A percentile compares a stretch with the other conserved stretches of the same genome.
Conservation (phyloP, 805 yeast species). For the Grigorovia yakushimaensis region DNA sequence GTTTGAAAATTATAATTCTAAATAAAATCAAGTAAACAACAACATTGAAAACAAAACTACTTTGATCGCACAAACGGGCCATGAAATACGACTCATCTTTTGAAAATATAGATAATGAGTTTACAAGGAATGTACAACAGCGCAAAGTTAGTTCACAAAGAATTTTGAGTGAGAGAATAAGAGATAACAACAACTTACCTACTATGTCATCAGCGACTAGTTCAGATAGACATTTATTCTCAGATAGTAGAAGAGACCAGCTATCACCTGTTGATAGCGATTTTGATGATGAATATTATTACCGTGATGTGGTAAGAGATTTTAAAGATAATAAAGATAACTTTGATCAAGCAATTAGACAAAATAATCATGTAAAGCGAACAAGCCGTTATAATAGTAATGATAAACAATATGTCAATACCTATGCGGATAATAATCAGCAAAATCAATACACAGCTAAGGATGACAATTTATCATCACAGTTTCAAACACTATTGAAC, state of each 20-base stretch:
- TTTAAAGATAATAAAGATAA: conserved; percentile 19
- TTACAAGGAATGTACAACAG: conserved; percentile 6
- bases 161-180: neutral
- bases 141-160: neutral
- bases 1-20: neutral
- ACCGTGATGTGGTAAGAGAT: conserved; percentile 19
- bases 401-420: neutral
- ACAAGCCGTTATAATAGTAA: conserved; percentile 3
- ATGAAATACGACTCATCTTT: conserved; percentile 24
- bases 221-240: conserved; percentile 24
- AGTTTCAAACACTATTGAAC: conserved; percentile 3
- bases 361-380: conserved; percentile 1
- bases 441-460: neutral
- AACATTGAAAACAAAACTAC: neutral
- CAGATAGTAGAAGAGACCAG: conserved; percentile 6
- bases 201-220: conserved; percentile 22
- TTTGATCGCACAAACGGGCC: neutral
- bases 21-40: neutral
- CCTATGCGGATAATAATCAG: neutral
- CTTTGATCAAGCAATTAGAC: conserved; percentile 20
- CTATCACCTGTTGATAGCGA: neutral
- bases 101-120: conserved; percentile 25
- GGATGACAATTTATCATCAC: conserved; percentile 9
- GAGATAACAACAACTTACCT: conserved; percentile 5
- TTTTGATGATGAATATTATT: neutral